phyloP scores from a whole-genome alignment of 345 rosid genomes.

The Syzygium grande region DNA sequence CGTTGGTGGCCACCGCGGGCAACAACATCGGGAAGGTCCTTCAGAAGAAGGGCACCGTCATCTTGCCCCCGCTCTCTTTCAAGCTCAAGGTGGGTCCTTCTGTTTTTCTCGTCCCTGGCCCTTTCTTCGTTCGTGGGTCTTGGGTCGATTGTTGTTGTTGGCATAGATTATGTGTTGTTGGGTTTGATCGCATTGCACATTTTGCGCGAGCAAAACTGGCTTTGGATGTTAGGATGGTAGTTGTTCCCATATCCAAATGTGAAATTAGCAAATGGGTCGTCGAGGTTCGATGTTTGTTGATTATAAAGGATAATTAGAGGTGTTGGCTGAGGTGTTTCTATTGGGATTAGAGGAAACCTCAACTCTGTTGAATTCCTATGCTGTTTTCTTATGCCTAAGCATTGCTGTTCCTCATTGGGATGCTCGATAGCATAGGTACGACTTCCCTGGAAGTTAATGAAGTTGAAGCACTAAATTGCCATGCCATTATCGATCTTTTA shows the following conservation, averaged over 20 bases:
- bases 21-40: constrained; percentile 93
- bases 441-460: background rate
- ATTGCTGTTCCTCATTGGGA: background rate
- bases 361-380: background rate
- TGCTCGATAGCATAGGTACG: background rate
- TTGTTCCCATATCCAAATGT: background rate
- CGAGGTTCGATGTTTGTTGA: background rate
- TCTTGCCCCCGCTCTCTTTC: constrained; percentile 95
- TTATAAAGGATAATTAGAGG: background rate
- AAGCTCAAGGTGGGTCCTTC: constrained; percentile 62
- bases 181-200: background rate
- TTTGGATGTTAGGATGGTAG: background rate
- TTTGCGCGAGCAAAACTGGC: background rate
- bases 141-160: background rate
- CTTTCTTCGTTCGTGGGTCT: background rate
- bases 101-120: background rate
- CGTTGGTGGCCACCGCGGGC: constrained; percentile 94
- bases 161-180: background rate
- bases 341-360: background rate
- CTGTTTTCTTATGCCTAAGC: background rate
- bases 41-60: constrained; percentile 94
- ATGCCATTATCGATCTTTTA: background rate
- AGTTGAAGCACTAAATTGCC: background rate
- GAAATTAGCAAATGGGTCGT: background rate
- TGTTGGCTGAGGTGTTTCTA: background rate